These are phyloP conservation scores for Isatis tinctoria DNA, from an alignment of 345 rosid genomes.

Conservation along the genomic window DNA sequence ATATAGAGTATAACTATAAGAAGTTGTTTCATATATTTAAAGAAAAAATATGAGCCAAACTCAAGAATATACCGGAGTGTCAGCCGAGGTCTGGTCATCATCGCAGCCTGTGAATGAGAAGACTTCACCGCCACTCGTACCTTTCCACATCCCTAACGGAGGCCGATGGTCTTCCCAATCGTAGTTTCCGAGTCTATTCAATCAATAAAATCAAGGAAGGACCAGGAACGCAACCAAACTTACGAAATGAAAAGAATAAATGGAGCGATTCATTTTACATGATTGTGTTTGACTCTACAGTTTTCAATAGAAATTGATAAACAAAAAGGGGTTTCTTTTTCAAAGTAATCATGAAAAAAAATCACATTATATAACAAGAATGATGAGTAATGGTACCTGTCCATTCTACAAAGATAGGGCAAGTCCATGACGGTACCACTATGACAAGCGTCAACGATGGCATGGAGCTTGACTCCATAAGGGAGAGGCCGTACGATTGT, in stretches of 20 bases:
- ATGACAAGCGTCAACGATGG: conserved; percentile 85
- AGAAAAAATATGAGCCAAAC: background rate
- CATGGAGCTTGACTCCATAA: conserved; percentile 80
- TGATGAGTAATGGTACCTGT: conserved; percentile 40
- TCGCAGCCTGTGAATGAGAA: conserved; percentile 90
- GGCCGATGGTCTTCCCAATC: conserved; percentile 89
- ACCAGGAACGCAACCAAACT: too few species aligned
- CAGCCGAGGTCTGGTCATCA: conserved; percentile 79
- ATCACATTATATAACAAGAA: background rate
- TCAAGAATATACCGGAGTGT: conserved; percentile 51
- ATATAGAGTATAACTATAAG: background rate
- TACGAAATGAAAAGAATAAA: too few species aligned
- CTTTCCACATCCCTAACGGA: conserved; percentile 75
- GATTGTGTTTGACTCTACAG: too few species aligned
- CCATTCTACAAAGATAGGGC: conserved; percentile 84
- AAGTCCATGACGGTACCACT: conserved; percentile 87
- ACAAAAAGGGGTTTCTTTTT: too few species aligned
- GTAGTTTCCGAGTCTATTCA: conserved; percentile 49
- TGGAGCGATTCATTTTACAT: too few species aligned
- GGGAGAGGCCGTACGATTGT: conserved; percentile 80
- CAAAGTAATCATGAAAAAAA: too few species aligned
- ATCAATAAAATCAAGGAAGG: background rate
- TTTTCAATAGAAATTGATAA: too few species aligned
- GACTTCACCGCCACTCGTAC: conserved; percentile 87
- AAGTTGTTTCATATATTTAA: background rate